These are phyloP conservation scores for Nothomitra cinnamomea DNA, from an alignment of 2,329 filamentous ascomycete genomes.

Conservation along the genomic window DNA sequence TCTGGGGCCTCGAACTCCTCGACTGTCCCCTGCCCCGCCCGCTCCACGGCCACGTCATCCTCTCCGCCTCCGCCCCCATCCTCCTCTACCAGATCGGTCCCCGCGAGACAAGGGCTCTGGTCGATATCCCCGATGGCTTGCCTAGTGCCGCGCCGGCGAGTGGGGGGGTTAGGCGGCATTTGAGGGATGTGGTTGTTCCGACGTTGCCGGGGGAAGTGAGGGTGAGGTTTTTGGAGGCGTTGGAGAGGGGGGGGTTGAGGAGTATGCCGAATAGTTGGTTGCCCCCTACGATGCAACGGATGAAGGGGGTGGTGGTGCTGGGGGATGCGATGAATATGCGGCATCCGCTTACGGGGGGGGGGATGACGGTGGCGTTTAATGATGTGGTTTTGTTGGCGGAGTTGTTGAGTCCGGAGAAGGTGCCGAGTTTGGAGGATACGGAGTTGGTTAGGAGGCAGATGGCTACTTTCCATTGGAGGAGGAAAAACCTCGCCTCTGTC, in stretches of 20 bases:
- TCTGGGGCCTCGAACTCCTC: slow-evolving; percentile 84
- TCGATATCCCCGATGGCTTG: slow-evolving; percentile 69
- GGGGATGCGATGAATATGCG: slow-evolving; percentile 98
- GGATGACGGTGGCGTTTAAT: slow-evolving; percentile 95
- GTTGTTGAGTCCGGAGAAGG: slow-evolving; percentile 49
- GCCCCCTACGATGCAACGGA: slow-evolving; percentile 56
- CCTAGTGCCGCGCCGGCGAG: slow-evolving; percentile 54
- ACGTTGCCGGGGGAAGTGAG: slow-evolving; percentile 54
- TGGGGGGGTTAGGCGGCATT: slow-evolving; percentile 74
- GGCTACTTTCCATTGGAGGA: slow-evolving; percentile 64
- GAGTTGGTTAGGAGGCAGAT: slow-evolving; percentile 50
- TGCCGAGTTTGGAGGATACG: slow-evolving; percentile 55
- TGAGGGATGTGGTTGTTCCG: slow-evolving; percentile 64
- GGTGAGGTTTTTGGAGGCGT: slow-evolving; percentile 56
- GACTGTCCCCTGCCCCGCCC: slow-evolving; percentile 64
- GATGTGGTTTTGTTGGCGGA: slow-evolving; percentile 66
- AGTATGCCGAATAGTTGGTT: slow-evolving; percentile 96
- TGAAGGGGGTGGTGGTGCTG: slow-evolving; percentile 60
- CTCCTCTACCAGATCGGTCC: slow-evolving; percentile 95
- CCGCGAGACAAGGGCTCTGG: slow-evolving; percentile 76
- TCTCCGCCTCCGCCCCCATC: slow-evolving; percentile 60
- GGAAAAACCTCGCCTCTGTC: slow-evolving; percentile 67
- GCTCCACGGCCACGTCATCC: slow-evolving; percentile 72
- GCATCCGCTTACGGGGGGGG: slow-evolving; percentile 91
- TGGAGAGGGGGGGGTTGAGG: slow-evolving; percentile 61